Evolutionary conservation across 2,329 filamentous ascomycete genomes (phyloP).

Genomic region (Trichoderma guizhouense): DNA sequence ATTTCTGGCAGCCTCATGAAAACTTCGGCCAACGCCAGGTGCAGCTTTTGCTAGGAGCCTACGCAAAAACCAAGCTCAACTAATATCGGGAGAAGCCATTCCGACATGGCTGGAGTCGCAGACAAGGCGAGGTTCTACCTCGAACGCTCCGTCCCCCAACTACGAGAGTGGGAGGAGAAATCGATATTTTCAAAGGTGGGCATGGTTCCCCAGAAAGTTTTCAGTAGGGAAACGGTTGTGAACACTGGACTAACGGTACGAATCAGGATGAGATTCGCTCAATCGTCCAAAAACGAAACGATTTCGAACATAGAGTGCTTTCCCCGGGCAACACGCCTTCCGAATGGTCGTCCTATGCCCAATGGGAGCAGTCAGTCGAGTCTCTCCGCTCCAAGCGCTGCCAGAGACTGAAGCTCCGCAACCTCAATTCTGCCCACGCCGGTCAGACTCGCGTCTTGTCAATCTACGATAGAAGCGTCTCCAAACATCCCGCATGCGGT

Average conservation of each 20-base stretch:
- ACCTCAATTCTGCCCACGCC: conserved; percentile 60
- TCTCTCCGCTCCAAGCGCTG: conserved; percentile 77
- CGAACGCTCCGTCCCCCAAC: conserved; percentile 85
- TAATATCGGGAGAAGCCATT: too few species aligned
- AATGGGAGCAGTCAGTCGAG: conserved; percentile 68
- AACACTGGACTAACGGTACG: background rate
- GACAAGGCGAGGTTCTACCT: conserved; percentile 96
- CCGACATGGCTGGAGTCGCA: conserved; percentile 71
- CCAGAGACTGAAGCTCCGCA: conserved; percentile 72
- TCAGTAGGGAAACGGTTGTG: background rate
- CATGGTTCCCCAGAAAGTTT: too few species aligned
- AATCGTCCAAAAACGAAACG: conserved; percentile 85
- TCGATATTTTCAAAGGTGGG: conserved; percentile 78
- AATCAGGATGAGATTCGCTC: conserved; percentile 79
- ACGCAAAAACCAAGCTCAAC: conserved; percentile 3
- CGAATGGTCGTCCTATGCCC: conserved; percentile 82
- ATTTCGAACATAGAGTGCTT: conserved; percentile 89
- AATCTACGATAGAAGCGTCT: conserved; percentile 81
- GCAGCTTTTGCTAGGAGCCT: background rate
- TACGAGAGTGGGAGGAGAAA: conserved; percentile 89
- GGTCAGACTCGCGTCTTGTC: conserved; percentile 83
- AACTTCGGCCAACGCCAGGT: conserved; percentile 20
- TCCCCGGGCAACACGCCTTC: conserved; percentile 70
- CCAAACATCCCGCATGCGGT: conserved; percentile 77
- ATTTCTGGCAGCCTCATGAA: conserved; percentile 25